Conservation (phyloP, 352 stramenopile species). For the Phytophthora sp. region DNA sequence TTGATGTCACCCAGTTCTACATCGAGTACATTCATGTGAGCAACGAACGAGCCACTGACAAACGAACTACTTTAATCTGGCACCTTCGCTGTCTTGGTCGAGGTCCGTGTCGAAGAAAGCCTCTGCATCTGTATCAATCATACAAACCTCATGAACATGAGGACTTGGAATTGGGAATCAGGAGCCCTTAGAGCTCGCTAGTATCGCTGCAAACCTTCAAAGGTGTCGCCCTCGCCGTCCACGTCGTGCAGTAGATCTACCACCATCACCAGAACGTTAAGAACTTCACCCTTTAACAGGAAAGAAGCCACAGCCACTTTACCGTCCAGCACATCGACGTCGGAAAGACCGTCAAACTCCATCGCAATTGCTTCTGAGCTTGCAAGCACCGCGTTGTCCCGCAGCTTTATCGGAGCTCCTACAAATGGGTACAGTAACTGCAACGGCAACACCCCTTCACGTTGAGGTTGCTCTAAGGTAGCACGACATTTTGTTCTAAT, state of each 20-base stretch:
- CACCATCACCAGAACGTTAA: too few relatives aligned
- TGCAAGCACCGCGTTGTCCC: too few relatives aligned
- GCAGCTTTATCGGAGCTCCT: too few relatives aligned
- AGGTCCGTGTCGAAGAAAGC: constrained; percentile 32
- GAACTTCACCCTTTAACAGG: constrained; percentile 10
- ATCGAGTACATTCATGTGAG: background rate
- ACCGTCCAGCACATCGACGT: constrained; percentile 46
- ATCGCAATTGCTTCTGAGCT: constrained; percentile 2
- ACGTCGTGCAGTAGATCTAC: constrained; percentile 39
- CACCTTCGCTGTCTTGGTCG: constrained; percentile 22
- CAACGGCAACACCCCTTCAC: too few relatives aligned
- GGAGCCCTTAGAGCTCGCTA: background rate
- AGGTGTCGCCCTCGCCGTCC: constrained; percentile 25
- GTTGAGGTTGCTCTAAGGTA: too few relatives aligned
- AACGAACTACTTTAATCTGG: too few relatives aligned
- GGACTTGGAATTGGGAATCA: background rate
- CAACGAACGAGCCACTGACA: background rate
- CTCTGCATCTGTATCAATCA: constrained; percentile 27
- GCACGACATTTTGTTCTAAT: too few relatives aligned
- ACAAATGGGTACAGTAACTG: too few relatives aligned
- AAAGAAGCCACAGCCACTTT: constrained; percentile 1
- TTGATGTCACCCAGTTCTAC: constrained; percentile 23
- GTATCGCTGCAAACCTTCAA: constrained; percentile 29
- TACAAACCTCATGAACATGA: background rate
- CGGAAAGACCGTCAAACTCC: constrained; percentile 21